Base-by-base conservation (phyloP, 2,329 filamentous ascomycete species). In the Fusarium xyrophilum region DNA sequence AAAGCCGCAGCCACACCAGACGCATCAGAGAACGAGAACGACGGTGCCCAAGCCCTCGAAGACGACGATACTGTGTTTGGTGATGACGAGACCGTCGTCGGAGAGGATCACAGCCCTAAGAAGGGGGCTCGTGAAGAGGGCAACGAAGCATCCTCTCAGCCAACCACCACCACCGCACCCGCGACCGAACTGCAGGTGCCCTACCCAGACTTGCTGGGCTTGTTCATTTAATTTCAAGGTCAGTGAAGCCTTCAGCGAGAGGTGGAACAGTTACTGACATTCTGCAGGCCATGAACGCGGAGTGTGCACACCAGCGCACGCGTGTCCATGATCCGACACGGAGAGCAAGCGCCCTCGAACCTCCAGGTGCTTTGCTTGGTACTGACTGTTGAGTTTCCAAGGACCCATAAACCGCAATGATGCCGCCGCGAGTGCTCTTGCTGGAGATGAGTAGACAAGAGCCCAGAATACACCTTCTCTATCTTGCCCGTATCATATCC, bases 1-100 rank as follows among this genome's bases (percentile, higher is more conserved):
- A 15, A 35, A 11, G 17, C 23, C 2, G 12, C 4, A 7, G 17
- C 8, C 12, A 15, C 7, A 19, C 19, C 17, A 7, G 17, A 43
- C 12, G 11, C 23, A 14, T 6, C 17, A 10, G 23, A 43, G 11
- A 27, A 25, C 40, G 23, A 9, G 13, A 43, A 3, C 12, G 4
- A n/a, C 4, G 17, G 0, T 9, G 7, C 1, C 23, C 23, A 7
- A 13, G 17, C 40, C 0, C 17, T 13, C 5, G 23, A 27, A 1
- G 40, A 43, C 8, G 23, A n/a, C 0, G 12, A 7, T 6, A n/a
- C 40, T 9, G 40, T 43, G 5, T 6, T 47, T 1, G 44, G 7
- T 7, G 28, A 47, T 1, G 44, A 47, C 6, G 28, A 47, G n/a
- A 47, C 28, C 4, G n/a, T 47, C 8, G 15, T 32, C 3, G 44